phyloP scores from a whole-genome alignment of 2,329 filamentous ascomycete species.

The Pseudofabraea citricarpa region DNA sequence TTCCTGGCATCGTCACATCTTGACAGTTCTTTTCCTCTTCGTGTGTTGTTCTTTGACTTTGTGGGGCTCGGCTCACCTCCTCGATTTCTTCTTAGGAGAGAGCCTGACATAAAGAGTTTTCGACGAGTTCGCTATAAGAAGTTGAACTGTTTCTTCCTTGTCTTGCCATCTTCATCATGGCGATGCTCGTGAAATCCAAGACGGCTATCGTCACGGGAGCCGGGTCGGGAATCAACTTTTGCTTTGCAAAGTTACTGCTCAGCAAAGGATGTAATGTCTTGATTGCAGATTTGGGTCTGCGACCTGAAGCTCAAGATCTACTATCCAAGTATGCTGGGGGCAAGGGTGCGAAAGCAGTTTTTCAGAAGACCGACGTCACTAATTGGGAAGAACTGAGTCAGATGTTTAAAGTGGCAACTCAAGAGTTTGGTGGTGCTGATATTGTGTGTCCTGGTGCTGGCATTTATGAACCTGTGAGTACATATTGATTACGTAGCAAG shows the following conservation, averaged over 20 bases:
- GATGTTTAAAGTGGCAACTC: slow-evolving; percentile 29
- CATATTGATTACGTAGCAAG: slow-evolving; percentile 1
- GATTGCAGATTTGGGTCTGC: slow-evolving; percentile 36
- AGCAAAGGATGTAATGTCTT: slow-evolving; percentile 37
- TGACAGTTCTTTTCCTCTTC: no score
- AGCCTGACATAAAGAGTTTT: neutral
- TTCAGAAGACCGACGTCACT: slow-evolving; percentile 40
- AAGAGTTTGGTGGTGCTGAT: slow-evolving; percentile 28
- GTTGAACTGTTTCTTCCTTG: no score
- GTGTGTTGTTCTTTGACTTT: no score
- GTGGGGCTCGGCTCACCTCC: no score
- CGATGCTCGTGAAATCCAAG: slow-evolving; percentile 13
- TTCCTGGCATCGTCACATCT: no score
- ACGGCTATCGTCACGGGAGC: slow-evolving; percentile 20
- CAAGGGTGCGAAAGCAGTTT: slow-evolving; percentile 27
- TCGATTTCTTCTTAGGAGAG: no score
- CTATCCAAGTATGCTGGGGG: slow-evolving; percentile 17
- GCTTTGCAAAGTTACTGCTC: slow-evolving; percentile 37
- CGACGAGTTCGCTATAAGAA: neutral
- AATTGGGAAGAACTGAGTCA: slow-evolving; percentile 33
- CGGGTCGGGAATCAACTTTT: slow-evolving; percentile 39
- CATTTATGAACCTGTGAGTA: slow-evolving; percentile 41
- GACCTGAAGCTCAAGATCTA: slow-evolving; percentile 28
- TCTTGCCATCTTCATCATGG: slow-evolving; percentile 9
- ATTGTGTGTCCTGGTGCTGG: slow-evolving; percentile 42